Conservation (phyloP, 1,284 basidiomycete species). For the Cryptococcus maquisensis region DNA sequence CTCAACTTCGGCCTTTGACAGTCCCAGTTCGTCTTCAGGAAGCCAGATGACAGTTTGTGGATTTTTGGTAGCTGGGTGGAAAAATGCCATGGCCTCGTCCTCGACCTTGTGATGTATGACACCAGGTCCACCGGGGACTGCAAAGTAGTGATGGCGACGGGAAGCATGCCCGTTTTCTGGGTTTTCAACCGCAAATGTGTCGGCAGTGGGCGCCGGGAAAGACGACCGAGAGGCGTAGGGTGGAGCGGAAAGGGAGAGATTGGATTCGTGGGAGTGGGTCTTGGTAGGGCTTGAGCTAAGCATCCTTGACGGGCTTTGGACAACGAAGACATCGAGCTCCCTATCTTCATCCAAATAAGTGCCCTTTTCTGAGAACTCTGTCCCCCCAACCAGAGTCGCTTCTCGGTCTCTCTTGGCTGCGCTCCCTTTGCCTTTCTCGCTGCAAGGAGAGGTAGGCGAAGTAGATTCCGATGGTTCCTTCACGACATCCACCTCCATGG, state of each 20-base stretch:
- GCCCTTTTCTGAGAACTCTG: not conserved
- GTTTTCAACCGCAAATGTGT: not conserved
- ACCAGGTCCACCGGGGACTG: conserved; percentile 39
- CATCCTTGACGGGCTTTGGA: not conserved
- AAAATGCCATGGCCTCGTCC: conserved; percentile 54
- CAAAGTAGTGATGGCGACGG: conserved; percentile 18
- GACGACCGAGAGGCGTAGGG: not conserved
- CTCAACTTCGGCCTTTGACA: conserved; percentile 61
- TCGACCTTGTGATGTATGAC: conserved; percentile 13
- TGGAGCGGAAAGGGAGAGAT: not conserved
- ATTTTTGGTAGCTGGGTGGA: conserved; percentile 70
- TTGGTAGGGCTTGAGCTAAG: not conserved
- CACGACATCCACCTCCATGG: not conserved
- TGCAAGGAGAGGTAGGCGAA: not conserved
- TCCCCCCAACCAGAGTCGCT: not conserved
- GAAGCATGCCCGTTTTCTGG: conserved; percentile 10
- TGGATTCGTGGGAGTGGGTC: not conserved
- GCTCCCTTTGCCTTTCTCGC: not conserved
- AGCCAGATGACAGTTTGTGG: conserved; percentile 76
- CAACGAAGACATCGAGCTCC: not conserved
- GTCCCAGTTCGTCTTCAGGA: conserved; percentile 63
- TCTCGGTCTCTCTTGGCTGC: not conserved
- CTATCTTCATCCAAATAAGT: not conserved
- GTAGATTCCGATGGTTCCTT: no score
- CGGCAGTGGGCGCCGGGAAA: conserved; percentile 11